Conservation (phyloP, 208 protist species). For the Leishmania aethiopica region DNA sequence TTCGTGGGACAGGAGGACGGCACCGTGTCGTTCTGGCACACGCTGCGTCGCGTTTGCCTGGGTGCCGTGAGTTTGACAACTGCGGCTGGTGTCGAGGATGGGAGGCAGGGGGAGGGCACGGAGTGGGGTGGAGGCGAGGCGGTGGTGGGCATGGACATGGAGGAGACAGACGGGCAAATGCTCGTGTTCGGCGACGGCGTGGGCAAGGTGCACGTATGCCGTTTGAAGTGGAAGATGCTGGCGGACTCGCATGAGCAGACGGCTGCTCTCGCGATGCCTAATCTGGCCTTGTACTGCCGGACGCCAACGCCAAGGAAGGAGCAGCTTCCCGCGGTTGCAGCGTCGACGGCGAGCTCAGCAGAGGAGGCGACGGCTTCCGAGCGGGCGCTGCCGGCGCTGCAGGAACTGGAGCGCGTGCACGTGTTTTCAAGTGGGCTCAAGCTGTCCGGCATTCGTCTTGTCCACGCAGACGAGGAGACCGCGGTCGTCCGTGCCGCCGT, state of each 20-base stretch:
- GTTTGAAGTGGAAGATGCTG: conserved; percentile 38
- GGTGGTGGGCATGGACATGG: conserved; percentile 33
- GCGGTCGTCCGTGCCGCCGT: neutral
- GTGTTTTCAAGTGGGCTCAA: conserved; percentile 50
- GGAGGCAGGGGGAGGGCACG: conserved; percentile 1
- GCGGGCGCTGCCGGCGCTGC: conserved; percentile 33
- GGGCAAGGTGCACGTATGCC: conserved; percentile 79
- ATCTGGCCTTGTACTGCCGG: conserved; percentile 36
- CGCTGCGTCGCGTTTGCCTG: conserved; percentile 61
- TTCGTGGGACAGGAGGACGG: conserved; percentile 74
- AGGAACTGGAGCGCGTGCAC: conserved; percentile 39
- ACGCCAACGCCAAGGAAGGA: neutral
- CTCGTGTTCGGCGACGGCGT: conserved; percentile 73
- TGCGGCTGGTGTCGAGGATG: conserved; percentile 31
- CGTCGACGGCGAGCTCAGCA: neutral
- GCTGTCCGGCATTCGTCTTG: conserved; percentile 22
- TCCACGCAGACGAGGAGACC: conserved; percentile 20
- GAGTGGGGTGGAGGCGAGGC: conserved; percentile 8
- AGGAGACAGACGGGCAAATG: conserved; percentile 25
- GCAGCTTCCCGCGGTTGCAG: conserved; percentile 9
- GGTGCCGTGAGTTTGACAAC: conserved; percentile 52
- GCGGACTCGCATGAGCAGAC: conserved; percentile 28
- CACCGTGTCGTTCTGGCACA: conserved; percentile 82
- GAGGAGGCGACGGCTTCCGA: conserved; percentile 13
- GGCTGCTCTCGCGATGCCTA: conserved; percentile 37